A percentile compares a stretch with the other conserved stretches of the same genome.
phyloP scores from a whole-genome alignment of 768 basidiomycete species.

The Cytidiella melzeri region DNA sequence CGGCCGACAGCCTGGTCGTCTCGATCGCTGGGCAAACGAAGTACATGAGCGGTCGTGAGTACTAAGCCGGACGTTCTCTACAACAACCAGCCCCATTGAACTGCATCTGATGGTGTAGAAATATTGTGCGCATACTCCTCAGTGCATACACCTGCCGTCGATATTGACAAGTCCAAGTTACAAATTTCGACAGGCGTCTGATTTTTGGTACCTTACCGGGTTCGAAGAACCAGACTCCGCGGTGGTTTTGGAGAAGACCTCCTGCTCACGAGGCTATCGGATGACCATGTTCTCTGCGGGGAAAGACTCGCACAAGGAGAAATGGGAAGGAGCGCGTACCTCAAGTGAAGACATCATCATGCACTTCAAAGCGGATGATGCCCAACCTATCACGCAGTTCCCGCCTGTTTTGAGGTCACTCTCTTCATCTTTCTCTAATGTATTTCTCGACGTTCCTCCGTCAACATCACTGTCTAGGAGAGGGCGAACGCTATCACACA shows the following conservation, averaged over 20 bases:
- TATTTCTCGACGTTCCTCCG: constrained; percentile 38
- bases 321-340: constrained; percentile 91
- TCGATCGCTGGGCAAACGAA: constrained; percentile 75
- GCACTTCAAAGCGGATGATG: constrained; percentile 78
- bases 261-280: constrained; percentile 64
- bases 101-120: constrained; percentile 23
- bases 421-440: constrained; percentile 36
- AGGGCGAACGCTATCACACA: constrained; percentile 38
- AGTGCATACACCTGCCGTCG: not conserved
- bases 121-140: constrained; percentile 61
- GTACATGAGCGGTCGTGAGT: constrained; percentile 79
- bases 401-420: constrained; percentile 52
- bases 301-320: constrained; percentile 68
- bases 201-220: constrained; percentile 95
- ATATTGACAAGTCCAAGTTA: constrained; percentile 51
- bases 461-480: constrained; percentile 6
- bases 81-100: not conserved
- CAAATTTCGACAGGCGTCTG: constrained; percentile 88
- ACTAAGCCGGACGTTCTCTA: too few species aligned
- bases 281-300: constrained; percentile 83
- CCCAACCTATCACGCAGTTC: constrained; percentile 49
- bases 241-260: constrained; percentile 74
- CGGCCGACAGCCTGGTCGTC: constrained; percentile 68
- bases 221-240: constrained; percentile 93
- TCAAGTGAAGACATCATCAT: constrained; percentile 54